phyloP scores from a whole-genome alignment of 441 rosid genomes.

The Flueggea neowawraea region DNA sequence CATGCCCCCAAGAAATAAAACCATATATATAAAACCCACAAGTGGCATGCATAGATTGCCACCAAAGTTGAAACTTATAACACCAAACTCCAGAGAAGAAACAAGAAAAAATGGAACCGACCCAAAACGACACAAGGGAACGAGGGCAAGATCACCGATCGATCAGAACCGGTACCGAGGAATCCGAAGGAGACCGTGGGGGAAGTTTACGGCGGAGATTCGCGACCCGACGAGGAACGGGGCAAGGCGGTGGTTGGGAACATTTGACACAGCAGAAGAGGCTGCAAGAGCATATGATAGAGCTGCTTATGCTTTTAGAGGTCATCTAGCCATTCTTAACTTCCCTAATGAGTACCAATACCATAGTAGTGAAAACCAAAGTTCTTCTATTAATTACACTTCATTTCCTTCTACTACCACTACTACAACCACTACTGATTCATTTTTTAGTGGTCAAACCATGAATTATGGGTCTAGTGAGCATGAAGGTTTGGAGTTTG shows the following conservation, averaged over 20 bases:
- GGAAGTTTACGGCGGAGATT: constrained; percentile 80
- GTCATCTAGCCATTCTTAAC: constrained; percentile 70
- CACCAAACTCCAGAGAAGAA: not conserved
- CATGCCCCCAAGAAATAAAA: no score
- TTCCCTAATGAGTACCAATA: constrained; percentile 63
- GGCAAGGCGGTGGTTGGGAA: constrained; percentile 73
- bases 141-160: constrained; percentile 7
- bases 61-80: constrained; percentile 17
- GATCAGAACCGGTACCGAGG: constrained; percentile 48
- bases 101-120: not conserved
- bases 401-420: constrained; percentile 21
- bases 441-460: constrained; percentile 4
- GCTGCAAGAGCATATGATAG: constrained; percentile 79
- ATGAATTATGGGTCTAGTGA: constrained; percentile 6
- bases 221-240: constrained; percentile 76
- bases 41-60: not conserved
- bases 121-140: constrained; percentile 6
- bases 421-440: constrained; percentile 1
- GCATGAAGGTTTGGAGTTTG: constrained; percentile 61
- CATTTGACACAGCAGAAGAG: constrained; percentile 67
- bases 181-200: constrained; percentile 74
- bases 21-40: no score
- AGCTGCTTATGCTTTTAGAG: constrained; percentile 68
- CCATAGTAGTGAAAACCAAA: constrained; percentile 4
- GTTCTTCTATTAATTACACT: not conserved